Evolutionary conservation across 805 yeast genomes (phyloP), one percentile per base, ranked within the genome.

Genomic region (Candida michaelii): DNA sequence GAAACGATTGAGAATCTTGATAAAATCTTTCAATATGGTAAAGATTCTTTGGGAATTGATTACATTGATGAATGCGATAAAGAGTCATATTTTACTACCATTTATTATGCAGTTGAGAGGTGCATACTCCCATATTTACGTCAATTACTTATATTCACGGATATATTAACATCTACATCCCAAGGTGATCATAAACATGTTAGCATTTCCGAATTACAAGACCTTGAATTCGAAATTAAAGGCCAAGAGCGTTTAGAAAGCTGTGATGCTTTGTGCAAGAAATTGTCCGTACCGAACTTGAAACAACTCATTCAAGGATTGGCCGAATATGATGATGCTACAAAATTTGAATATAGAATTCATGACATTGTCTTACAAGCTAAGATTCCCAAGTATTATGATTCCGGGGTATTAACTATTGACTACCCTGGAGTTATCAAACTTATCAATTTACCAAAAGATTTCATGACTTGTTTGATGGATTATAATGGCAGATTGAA

Each of bases 361-460:
- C 58, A 51, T 48, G 60, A 60, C 16, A 52, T 51, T 27, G 52
- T 58, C 1, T 33, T 54, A 4, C 40, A 46, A 35, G 58, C 63
- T 3, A 59, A 59, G 46, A 58, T 63, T 27, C 64, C 64, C 3
- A 58, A 53, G 29, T 52, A 49, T 30, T 30, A 45, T 15, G 56
- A 51, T 21, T 31, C 39, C 4, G 65, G 63, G 6, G 50, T 58
- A 12, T 50, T 63, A 21, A 30, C 54, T 2, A 42, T 74, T 18
- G 81, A 74, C 17, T 79, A 71, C 48, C 83, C 87, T 5, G 82
- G 82, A 10, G 68, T 73, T 5, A 63, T 79, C 1, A 74, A 74
- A 39, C 60, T 83, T 38, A 66, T 77, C 25, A 74, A 75, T 36
- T 56, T 84, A 34, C 84, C 89, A 10, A 46, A 52, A 11, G 69